Conservation (phyloP, 2,329 filamentous ascomycete species). For the Colletotrichum scovillei region DNA sequence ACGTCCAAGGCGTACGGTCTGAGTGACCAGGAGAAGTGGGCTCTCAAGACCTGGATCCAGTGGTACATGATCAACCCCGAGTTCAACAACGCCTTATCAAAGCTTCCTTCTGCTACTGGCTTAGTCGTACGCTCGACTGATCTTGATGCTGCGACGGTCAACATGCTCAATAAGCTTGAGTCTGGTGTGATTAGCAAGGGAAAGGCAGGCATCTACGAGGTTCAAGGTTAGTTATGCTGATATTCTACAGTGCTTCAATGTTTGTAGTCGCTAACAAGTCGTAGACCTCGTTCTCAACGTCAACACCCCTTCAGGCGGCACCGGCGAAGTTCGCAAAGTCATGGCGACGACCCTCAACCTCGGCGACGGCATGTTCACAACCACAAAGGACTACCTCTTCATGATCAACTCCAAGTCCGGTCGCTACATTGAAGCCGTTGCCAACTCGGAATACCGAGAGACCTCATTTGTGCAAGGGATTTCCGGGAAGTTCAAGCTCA, state of each 20-base stretch:
- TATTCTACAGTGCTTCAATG: not conserved
- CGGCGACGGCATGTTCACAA: not conserved
- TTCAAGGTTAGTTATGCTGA: not conserved
- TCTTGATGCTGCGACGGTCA: not conserved
- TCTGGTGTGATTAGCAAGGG: not conserved
- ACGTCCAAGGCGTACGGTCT: not conserved
- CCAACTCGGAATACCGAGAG: not conserved
- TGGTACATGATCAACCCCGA: not conserved
- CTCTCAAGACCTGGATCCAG: not conserved
- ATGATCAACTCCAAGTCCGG: conserved; percentile 2
- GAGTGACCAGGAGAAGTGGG: not conserved
- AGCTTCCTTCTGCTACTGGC: not conserved
- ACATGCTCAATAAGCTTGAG: conserved; percentile 2
- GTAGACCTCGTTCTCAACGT: not conserved
- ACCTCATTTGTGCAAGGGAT: not conserved
- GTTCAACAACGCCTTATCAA: not conserved
- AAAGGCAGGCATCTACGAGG: not conserved
- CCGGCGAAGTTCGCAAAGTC: not conserved
- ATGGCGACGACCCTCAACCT: conserved; percentile 1
- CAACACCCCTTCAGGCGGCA: not conserved
- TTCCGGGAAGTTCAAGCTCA: not conserved
- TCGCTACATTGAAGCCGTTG: not conserved
- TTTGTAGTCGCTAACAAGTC: not conserved
- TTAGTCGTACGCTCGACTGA: not conserved
- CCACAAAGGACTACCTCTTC: not conserved